Percentiles rank a stretch among this genome's conserved stretches.
Evolutionary conservation across 2,329 filamentous ascomycete genomes (phyloP).

Genomic region (Hymenoscyphus repandus): DNA sequence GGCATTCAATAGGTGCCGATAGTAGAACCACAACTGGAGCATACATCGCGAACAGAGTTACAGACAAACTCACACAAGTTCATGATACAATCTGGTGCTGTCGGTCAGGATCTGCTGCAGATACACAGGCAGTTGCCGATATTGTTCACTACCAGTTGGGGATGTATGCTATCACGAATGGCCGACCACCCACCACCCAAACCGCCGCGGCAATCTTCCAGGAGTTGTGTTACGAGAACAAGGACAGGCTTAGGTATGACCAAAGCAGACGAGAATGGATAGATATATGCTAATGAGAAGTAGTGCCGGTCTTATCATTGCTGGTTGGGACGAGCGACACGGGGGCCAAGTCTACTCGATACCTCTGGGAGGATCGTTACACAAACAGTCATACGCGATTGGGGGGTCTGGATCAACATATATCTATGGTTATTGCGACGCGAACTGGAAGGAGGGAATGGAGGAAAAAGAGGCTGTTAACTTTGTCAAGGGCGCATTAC

Average conservation of each 20-base stretch:
- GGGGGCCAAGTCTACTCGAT: constrained; percentile 98
- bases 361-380: constrained; percentile 89
- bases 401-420: constrained; percentile 97
- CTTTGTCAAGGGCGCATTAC: constrained; percentile 87
- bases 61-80: constrained; percentile 97
- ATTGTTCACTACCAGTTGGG: constrained; percentile 96
- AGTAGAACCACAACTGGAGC: constrained; percentile 95
- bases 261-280: not conserved
- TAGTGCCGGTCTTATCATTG: constrained; percentile 9
- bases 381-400: constrained; percentile 95
- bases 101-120: constrained; percentile 92
- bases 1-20: constrained; percentile 63
- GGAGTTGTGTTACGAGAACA: constrained; percentile 97
- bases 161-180: constrained; percentile 85
- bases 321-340: constrained; percentile 93
- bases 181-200: constrained; percentile 87
- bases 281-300: constrained; percentile 18
- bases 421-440: constrained; percentile 98
- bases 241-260: constrained; percentile 79
- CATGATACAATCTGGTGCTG: constrained; percentile 99
- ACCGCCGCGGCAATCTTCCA: constrained; percentile 95
- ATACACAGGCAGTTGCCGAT: constrained; percentile 96
- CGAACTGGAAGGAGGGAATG: constrained; percentile 94
- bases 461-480: constrained; percentile 82
- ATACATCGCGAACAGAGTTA: constrained; percentile 98